These are phyloP conservation scores for Hyparrhenia diplandra DNA, from an alignment of 176 grass and related monocot species.

Conservation along the genomic window DNA sequence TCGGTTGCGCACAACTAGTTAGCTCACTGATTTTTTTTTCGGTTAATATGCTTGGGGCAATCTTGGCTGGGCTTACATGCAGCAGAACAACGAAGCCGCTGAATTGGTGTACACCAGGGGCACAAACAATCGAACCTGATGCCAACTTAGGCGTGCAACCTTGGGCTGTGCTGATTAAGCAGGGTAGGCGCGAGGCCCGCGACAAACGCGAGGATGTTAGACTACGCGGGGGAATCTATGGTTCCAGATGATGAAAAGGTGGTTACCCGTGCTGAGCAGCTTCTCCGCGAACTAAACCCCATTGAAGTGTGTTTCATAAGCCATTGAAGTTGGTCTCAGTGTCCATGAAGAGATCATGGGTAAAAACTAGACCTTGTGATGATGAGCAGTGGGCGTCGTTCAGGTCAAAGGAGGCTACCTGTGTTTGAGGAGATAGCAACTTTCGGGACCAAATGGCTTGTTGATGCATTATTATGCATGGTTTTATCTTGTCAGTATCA, in stretches of 20 bases:
- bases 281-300: slow-evolving; percentile 47
- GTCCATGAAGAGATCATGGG: slow-evolving; percentile 66
- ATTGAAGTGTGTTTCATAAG: neutral
- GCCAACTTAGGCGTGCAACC: slow-evolving; percentile 86
- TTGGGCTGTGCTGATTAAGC: slow-evolving; percentile 74
- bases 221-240: slow-evolving; percentile 26
- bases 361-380: slow-evolving; percentile 59
- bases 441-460: slow-evolving; percentile 83
- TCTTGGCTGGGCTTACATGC: slow-evolving; percentile 98
- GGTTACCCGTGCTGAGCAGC: slow-evolving; percentile 49
- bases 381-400: slow-evolving; percentile 67
- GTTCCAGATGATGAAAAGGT: slow-evolving; percentile 51
- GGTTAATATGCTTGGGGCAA: slow-evolving; percentile 46
- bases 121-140: slow-evolving; percentile 70
- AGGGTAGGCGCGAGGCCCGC: slow-evolving; percentile 40
- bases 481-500: neutral
- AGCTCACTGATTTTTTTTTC: neutral
- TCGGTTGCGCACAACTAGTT: neutral
- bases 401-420: slow-evolving; percentile 70
- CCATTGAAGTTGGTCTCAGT: slow-evolving; percentile 33
- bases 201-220: slow-evolving; percentile 42
- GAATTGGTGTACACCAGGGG: slow-evolving; percentile 78
- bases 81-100: slow-evolving; percentile 59
- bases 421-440: slow-evolving; percentile 90
- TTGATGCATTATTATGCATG: slow-evolving; percentile 26